Conservation (phyloP, 2,329 filamentous ascomycete genomes). For the Helminthosporium solani region DNA sequence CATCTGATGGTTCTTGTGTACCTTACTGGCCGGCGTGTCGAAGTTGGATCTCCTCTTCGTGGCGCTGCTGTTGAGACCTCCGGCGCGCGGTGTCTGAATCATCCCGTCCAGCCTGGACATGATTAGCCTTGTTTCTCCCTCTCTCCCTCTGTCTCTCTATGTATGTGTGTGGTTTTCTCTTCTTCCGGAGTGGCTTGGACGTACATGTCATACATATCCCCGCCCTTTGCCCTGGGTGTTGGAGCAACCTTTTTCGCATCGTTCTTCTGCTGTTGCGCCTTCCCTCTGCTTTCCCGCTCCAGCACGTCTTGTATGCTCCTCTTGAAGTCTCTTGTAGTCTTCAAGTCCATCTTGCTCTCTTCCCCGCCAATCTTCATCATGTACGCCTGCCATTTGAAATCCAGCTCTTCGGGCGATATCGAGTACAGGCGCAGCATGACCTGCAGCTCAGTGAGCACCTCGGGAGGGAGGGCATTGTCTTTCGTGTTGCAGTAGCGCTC, state of each 20-base stretch:
- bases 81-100: slow-evolving; percentile 46
- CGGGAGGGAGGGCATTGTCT: slow-evolving; percentile 62
- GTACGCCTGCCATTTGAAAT: slow-evolving; percentile 99
- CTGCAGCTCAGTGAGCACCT: slow-evolving; percentile 77
- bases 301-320: slow-evolving; percentile 81
- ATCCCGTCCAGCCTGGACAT: slow-evolving; percentile 49
- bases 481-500: slow-evolving; percentile 58
- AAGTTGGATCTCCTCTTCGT: slow-evolving; percentile 57
- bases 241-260: slow-evolving; percentile 63
- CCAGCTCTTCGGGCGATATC: slow-evolving; percentile 80
- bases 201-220: slow-evolving; percentile 81
- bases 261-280: slow-evolving; percentile 61
- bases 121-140: slow-evolving; percentile 9
- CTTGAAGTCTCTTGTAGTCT: slow-evolving; percentile 75
- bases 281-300: slow-evolving; percentile 72
- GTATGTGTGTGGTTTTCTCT: too few species aligned
- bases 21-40: slow-evolving; percentile 49
- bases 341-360: slow-evolving; percentile 69
- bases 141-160: neutral
- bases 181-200: too few species aligned
- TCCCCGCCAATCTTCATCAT: slow-evolving; percentile 90
- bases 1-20: slow-evolving; percentile 44
- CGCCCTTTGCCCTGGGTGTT: slow-evolving; percentile 57
- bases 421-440: slow-evolving; percentile 85
- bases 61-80: slow-evolving; percentile 46